Base-by-base conservation (phyloP, 495 filamentous ascomycete species). In the Trichoderma erinaceum region DNA sequence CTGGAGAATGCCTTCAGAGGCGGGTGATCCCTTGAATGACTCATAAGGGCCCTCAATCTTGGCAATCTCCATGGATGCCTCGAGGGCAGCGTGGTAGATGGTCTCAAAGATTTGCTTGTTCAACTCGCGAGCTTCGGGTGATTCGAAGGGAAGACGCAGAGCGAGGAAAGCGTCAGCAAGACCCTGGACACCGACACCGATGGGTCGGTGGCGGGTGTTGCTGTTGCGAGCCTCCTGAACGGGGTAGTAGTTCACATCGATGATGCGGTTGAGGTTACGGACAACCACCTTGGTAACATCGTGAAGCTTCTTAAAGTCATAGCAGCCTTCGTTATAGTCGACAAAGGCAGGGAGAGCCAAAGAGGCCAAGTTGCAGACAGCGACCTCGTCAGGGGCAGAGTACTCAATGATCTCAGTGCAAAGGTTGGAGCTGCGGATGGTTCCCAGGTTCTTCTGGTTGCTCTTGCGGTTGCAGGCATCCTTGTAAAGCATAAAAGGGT, bases 71-170 rank as follows among this genome's bases (percentile, higher is more conserved):
- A 88, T 88, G 6, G 95, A 99, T 27, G 92, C 89, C 50, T 92
- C 96, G 67, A 99, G 81, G 68, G 92, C 92, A 76, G 88, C 95
- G 77, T 99, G 95, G 81, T 99, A 99, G 80, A 99, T 97, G 50
- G 95, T 99, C 86, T 99, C 95, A 74, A 99, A 99, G 76, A 99
- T 97, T 78, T 98, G 92, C 73, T 89, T 94, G 85, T 99, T 99
- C 73, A 99, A 86, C 74, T 94, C 86, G 71, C 89, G 89, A 56
- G 95, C 95, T 81, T 97, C 91, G 21, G 91, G 85, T 0, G 96
- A 99, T 75, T 99, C 95, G 76, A 99, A 99, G 11, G 95, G 95
- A 81, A 96, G 83, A 74, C 96, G 95, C 67, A 99, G 89, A 67
- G 96, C 94, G 69, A 99, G 86, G 89, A 99, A 99, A 64, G 92